Conservation (phyloP, 2,329 filamentous ascomycete species). For the Trematosphaeria pertusa region DNA sequence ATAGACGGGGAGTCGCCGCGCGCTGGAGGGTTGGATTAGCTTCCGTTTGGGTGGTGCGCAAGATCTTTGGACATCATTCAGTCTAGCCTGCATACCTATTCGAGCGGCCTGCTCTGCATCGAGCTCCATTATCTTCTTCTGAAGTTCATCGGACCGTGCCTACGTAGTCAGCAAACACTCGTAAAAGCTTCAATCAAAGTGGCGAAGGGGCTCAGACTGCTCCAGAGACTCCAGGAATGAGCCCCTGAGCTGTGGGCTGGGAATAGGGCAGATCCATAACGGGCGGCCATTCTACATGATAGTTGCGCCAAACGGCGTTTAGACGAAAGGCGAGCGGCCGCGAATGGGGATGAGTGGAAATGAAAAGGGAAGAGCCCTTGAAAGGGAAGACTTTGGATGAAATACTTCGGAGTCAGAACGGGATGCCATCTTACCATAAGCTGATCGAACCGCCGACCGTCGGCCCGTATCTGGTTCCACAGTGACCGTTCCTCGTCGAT, state of each 20-base stretch:
- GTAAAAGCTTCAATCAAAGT: neutral
- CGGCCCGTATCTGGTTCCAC: conserved; percentile 56
- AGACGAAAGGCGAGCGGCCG: too few species aligned
- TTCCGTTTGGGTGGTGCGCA: conserved; percentile 8
- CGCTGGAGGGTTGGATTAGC: conserved; percentile 27
- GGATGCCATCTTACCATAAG: conserved; percentile 55
- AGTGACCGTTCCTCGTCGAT: conserved; percentile 58
- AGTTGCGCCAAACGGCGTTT: too few species aligned
- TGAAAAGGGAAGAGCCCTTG: too few species aligned
- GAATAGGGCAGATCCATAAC: too few species aligned
- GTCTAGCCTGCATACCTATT: conserved; percentile 28
- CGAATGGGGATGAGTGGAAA: neutral
- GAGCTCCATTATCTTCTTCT: conserved; percentile 40
- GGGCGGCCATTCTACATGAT: too few species aligned
- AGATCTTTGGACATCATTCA: too few species aligned
- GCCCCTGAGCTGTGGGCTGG: too few species aligned
- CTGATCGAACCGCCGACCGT: conserved; percentile 54
- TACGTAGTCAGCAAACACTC: conserved; percentile 18
- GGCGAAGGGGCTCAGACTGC: too few species aligned
- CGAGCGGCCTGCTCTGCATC: conserved; percentile 37
- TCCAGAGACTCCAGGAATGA: too few species aligned
- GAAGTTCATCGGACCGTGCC: conserved; percentile 40
- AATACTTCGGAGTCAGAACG: neutral
- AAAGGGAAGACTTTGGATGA: too few species aligned
- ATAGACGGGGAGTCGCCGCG: conserved; percentile 45